Conservation (phyloP, 495 filamentous ascomycete genomes). For the Rostrohypoxylon terebratum region DNA sequence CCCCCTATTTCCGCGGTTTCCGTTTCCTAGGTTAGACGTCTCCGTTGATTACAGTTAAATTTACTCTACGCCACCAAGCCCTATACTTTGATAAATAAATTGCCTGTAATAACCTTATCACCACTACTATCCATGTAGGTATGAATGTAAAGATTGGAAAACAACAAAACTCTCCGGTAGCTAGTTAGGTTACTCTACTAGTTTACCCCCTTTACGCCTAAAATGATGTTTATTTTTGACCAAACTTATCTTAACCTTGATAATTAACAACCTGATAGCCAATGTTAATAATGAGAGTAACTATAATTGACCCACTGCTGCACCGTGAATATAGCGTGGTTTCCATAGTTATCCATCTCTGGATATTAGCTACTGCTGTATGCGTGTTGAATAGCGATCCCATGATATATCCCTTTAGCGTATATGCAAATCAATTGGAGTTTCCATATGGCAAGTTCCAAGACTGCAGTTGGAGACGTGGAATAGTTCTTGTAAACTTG, state of each 20-base stretch:
- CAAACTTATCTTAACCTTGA: not conserved
- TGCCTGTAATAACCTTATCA: too few species aligned
- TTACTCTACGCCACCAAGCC: not conserved
- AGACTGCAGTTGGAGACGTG: not conserved
- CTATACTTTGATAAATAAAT: not conserved
- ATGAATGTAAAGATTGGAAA: too few species aligned
- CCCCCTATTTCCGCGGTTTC: not conserved
- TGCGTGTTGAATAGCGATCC: not conserved
- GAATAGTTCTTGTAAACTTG: not conserved
- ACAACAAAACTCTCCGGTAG: too few species aligned
- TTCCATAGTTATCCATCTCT: not conserved
- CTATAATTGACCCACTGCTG: not conserved
- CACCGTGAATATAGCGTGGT: not conserved
- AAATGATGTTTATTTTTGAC: too few species aligned
- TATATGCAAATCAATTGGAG: too few species aligned
- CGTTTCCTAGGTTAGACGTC: not conserved
- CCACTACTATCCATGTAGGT: too few species aligned
- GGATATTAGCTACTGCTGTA: not conserved
- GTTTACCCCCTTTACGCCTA: too few species aligned
- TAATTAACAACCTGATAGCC: not conserved
- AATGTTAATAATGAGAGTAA: not conserved
- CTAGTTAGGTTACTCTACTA: too few species aligned
- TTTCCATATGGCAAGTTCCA: not conserved
- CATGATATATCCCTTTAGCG: not conserved
- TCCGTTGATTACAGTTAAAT: not conserved